Conservation (phyloP, 495 filamentous ascomycete species). For the Wilcoxina mikolae region DNA sequence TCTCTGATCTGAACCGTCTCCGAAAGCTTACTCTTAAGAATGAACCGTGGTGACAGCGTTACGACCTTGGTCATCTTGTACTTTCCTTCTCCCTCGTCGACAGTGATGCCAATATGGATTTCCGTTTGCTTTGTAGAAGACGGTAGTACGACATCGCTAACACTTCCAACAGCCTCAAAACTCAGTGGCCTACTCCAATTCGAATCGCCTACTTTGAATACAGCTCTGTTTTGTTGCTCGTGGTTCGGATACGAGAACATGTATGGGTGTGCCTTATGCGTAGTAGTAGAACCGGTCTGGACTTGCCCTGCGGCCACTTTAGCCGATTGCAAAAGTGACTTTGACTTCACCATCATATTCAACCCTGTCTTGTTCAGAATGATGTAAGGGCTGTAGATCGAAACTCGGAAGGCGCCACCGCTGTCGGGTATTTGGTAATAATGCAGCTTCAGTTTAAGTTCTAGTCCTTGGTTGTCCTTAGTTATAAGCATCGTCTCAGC, state of each 20-base stretch:
- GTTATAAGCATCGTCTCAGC: constrained; percentile 66
- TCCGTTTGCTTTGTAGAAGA: constrained; percentile 52
- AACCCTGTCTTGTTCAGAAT: constrained; percentile 90
- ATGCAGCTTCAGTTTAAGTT: constrained; percentile 70
- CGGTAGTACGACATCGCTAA: constrained; percentile 65
- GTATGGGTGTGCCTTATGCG: constrained; percentile 62
- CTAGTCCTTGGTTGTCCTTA: constrained; percentile 66
- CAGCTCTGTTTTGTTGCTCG: constrained; percentile 75
- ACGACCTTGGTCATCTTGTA: constrained; percentile 94
- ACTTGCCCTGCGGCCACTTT: constrained; percentile 64
- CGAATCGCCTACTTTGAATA: constrained; percentile 74
- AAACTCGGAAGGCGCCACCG: constrained; percentile 90
- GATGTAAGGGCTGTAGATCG: constrained; percentile 83
- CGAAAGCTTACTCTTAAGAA: constrained; percentile 79
- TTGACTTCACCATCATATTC: constrained; percentile 74
- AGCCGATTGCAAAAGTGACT: constrained; percentile 66
- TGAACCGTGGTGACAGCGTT: constrained; percentile 82
- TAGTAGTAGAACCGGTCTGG: constrained; percentile 24
- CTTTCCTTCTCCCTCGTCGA: constrained; percentile 85
- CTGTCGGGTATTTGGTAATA: constrained; percentile 87
- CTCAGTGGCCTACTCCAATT: constrained; percentile 93
- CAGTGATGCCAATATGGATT: constrained; percentile 76
- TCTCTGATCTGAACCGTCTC: constrained; percentile 84
- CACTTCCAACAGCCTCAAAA: constrained; percentile 96
- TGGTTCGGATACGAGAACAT: constrained; percentile 89